A percentile compares a stretch with the other conserved stretches of the same genome.
These are phyloP conservation scores for Geranomyces michiganensis DNA, from an alignment of 192 early-diverging fungal species.

Conservation along the genomic window DNA sequence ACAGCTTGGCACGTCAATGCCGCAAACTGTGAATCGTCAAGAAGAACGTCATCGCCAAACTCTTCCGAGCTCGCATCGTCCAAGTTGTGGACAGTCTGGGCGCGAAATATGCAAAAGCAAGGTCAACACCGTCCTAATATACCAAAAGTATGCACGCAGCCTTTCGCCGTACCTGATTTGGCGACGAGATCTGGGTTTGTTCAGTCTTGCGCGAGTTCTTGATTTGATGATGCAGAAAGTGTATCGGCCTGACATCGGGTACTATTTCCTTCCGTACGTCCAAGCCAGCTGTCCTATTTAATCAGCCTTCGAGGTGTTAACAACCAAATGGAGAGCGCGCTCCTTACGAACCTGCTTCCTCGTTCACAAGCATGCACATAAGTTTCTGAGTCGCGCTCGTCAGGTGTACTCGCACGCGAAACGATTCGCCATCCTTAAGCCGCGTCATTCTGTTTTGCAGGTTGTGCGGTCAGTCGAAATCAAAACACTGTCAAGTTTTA, in stretches of 20 bases:
- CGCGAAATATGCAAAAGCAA: too few species aligned
- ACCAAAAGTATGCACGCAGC: too few species aligned
- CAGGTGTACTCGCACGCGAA: slow-evolving; percentile 24
- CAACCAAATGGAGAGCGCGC: too few species aligned
- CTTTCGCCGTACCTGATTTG: too few species aligned
- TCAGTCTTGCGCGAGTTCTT: neutral
- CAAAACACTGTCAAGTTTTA: slow-evolving; percentile 13
- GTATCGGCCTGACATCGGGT: slow-evolving; percentile 24
- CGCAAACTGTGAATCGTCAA: slow-evolving; percentile 8
- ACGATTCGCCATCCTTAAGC: slow-evolving; percentile 34
- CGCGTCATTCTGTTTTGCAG: slow-evolving; percentile 28
- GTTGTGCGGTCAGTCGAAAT: neutral
- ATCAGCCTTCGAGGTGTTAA: neutral
- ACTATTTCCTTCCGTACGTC: slow-evolving; percentile 30
- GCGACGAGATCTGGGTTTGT: neutral
- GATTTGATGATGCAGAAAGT: slow-evolving; percentile 25
- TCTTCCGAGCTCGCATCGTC: neutral
- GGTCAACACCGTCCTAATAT: too few species aligned
- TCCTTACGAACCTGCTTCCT: slow-evolving; percentile 1
- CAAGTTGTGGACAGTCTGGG: neutral
- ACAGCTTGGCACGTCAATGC: neutral
- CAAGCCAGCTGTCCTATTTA: slow-evolving; percentile 19
- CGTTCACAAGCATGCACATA: slow-evolving; percentile 12
- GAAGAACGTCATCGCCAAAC: slow-evolving; percentile 14
- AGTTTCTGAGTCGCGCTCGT: slow-evolving; percentile 11